Evolutionary conservation across 768 basidiomycete genomes (phyloP).

Genomic region (Leccinum olivaceopallidum): DNA sequence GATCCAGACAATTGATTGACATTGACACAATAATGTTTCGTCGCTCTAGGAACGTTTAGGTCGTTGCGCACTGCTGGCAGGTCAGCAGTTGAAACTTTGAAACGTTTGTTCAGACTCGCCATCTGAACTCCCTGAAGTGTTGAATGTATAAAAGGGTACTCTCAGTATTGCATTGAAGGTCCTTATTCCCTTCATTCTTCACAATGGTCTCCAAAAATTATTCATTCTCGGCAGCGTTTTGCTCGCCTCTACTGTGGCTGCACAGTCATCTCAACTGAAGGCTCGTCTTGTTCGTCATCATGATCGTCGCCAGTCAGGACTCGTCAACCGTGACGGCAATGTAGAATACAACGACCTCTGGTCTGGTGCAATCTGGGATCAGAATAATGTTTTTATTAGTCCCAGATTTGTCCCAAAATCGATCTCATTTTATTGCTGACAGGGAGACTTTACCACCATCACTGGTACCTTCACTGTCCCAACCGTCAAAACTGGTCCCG

Average conservation of each 20-base stretch:
- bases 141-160: not conserved
- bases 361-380: conserved; percentile 18
- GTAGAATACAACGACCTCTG: conserved; percentile 19
- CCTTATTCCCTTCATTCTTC: not conserved
- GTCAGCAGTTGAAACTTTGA: not conserved
- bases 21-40: not conserved
- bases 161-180: not conserved
- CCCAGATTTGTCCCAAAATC: not conserved
- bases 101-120: not conserved
- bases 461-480: conserved; percentile 15
- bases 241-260: conserved; percentile 19
- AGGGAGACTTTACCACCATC: conserved; percentile 12
- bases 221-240: conserved; percentile 18
- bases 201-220: conserved; percentile 22
- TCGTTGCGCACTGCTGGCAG: too few species aligned
- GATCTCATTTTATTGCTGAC: not conserved
- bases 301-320: conserved; percentile 14
- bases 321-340: conserved; percentile 2
- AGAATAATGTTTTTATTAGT: conserved; percentile 9
- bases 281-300: conserved; percentile 18
- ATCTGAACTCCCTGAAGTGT: not conserved
- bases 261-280: conserved; percentile 15
- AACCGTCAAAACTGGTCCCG: not conserved
- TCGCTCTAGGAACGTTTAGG: not conserved
- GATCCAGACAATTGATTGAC: not conserved